Conservation (phyloP, 2,329 filamentous ascomycete genomes). For the Lachnellula subtilissima region DNA sequence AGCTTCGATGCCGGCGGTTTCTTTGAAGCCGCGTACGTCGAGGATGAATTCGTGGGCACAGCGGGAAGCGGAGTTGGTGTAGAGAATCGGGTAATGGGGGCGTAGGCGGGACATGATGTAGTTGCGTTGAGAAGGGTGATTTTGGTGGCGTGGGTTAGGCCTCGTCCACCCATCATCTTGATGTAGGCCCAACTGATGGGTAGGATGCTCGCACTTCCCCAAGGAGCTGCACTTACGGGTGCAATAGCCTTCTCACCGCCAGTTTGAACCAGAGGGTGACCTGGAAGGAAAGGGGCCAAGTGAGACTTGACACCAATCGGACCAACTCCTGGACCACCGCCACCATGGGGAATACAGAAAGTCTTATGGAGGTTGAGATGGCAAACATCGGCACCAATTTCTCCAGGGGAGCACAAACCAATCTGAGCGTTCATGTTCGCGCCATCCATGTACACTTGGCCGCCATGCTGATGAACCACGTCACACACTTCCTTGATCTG, state of each 20-base stretch:
- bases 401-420: constrained; percentile 86
- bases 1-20: constrained; percentile 76
- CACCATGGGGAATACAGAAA: constrained; percentile 96
- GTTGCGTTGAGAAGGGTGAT: constrained; percentile 95
- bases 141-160: constrained; percentile 84
- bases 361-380: constrained; percentile 98
- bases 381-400: constrained; percentile 94
- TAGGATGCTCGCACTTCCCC: constrained; percentile 85
- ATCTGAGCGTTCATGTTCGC: constrained; percentile 99
- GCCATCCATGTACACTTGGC: constrained; percentile 97
- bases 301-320: constrained; percentile 88
- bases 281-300: constrained; percentile 69
- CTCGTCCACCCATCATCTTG: constrained; percentile 82
- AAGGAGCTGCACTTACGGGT: constrained; percentile 76
- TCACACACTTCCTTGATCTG: constrained; percentile 79
- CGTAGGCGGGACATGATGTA: constrained; percentile 87
- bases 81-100: constrained; percentile 84
- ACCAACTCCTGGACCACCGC: constrained; percentile 87
- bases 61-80: constrained; percentile 81
- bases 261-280: constrained; percentile 55
- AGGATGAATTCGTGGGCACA: constrained; percentile 98
- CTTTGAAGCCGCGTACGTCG: constrained; percentile 79
- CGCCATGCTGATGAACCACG: constrained; percentile 80
- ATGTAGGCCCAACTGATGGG: constrained; percentile 96
- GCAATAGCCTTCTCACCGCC: constrained; percentile 55